phyloP scores from a whole-genome alignment of 176 grass and related monocot genomes.

The Cenchrus purpureus region DNA sequence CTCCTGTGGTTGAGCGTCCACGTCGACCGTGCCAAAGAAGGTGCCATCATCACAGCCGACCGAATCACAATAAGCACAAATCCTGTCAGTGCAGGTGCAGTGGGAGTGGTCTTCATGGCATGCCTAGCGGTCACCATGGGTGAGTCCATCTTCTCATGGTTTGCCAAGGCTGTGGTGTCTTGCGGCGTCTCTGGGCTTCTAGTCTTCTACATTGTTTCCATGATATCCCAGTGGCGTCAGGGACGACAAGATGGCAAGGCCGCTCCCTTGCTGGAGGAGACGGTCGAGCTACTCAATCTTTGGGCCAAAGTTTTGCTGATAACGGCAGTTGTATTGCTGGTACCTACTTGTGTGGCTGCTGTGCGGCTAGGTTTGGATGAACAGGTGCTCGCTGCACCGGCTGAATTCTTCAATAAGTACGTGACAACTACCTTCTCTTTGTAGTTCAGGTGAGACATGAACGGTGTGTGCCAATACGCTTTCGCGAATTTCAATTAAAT shows the following conservation, averaged over 20 bases:
- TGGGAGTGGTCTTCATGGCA: not conserved
- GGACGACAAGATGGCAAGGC: not conserved
- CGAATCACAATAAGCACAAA: not conserved
- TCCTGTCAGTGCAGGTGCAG: not conserved
- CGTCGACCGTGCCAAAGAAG: not conserved
- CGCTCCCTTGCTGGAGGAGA: too few species aligned
- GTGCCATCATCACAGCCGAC: not conserved
- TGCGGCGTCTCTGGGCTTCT: conserved; percentile 30
- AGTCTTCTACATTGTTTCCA: not conserved
- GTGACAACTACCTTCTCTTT: too few species aligned
- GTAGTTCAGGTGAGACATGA: too few species aligned
- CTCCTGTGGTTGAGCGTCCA: conserved; percentile 31
- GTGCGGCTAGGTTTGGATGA: too few species aligned
- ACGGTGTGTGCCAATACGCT: too few species aligned
- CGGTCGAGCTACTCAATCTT: too few species aligned
- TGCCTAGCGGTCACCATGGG: not conserved
- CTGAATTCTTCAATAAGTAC: too few species aligned
- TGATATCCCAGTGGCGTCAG: conserved; percentile 21
- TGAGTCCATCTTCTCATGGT: not conserved
- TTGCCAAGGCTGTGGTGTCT: not conserved
- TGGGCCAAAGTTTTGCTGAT: too few species aligned
- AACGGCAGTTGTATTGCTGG: too few species aligned
- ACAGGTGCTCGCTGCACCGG: too few species aligned
- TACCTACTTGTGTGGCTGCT: too few species aligned
- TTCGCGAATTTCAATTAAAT: too few species aligned